Evolutionary conservation across 2,329 filamentous ascomycete genomes (phyloP), one percentile per base, ranked within the genome.

Genomic region (Parafenestella ontariensis): DNA sequence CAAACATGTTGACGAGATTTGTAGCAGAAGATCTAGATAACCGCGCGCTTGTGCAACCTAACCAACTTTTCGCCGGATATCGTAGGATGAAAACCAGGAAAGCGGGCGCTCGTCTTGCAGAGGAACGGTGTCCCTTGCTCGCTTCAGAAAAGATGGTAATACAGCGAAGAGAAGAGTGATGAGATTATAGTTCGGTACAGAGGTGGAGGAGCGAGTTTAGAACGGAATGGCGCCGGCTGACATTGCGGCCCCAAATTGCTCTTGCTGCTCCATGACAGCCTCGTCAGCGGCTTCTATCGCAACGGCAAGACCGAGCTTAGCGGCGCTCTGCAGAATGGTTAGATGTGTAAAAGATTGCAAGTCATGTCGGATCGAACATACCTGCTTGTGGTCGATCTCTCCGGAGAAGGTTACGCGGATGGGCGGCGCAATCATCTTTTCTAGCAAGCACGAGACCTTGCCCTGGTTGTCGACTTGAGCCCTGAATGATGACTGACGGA

Each of bases 401-500:
- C 93, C 94, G 50, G 93, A 92, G 79, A 99, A 96, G 53, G 93
- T 96, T 81, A 99, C 87, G 76, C 89, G 90, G 54, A 99, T 92
- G 24, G 93, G 90, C 61, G 92, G 92, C 26, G 92, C 92, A 71
- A 99, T 91, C 72, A 92, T 89, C 87, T 97, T 98, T 84, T 99
- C 95, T 66, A 98, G 81, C 71, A 97, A 81, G 75, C 92, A 95
- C 78, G 90, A 91, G 58, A 99, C 84, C 82, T 96, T 96, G 76
- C 95, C 95, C 76, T 91, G 88, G 71, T 92, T 96, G 80, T 99
- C 95, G 68, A 98, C 85, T 81, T 99, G 95, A 40, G 94, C 95
- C 64, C 94, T 88, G 87, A 97, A 96, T 37, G 91, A 95, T 46
- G 92, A 95, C 50, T 91, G 95, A 73, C 91, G 87, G 87, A 99